Conservation (phyloP, 2,329 filamentous ascomycete genomes). For the Thielaviopsis punctulata region DNA sequence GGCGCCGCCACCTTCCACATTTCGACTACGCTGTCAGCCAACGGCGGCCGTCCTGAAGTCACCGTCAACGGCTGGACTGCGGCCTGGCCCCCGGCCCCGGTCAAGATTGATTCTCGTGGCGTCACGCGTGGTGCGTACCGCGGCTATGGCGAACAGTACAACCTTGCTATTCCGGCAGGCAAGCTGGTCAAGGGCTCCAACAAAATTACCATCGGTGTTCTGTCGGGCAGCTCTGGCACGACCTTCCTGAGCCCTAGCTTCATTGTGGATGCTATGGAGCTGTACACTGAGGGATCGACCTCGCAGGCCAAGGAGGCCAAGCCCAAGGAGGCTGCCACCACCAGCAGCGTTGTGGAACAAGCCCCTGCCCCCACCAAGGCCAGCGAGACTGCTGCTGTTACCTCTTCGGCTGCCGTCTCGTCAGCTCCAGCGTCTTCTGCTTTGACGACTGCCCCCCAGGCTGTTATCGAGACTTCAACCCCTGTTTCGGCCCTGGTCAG, state of each 20-base stretch:
- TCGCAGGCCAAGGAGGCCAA: neutral
- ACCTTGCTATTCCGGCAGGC: conserved; percentile 40
- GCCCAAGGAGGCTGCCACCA: neutral
- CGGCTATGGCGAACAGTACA: conserved; percentile 46
- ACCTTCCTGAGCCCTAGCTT: conserved; percentile 41
- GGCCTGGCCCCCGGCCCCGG: conserved; percentile 33
- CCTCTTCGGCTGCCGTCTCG: neutral
- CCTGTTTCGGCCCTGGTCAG: neutral
- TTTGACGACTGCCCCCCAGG: neutral
- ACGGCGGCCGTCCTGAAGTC: conserved; percentile 38
- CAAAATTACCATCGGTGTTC: conserved; percentile 42
- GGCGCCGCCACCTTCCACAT: conserved; percentile 42
- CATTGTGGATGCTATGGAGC: conserved; percentile 12
- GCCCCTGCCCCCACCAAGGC: too few species aligned
- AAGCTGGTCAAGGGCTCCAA: conserved; percentile 42
- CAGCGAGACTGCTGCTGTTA: neutral
- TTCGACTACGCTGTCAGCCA: conserved; percentile 46
- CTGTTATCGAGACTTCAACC: neutral
- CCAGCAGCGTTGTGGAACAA: neutral
- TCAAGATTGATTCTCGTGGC: conserved; percentile 46
- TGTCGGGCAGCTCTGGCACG: conserved; percentile 39
- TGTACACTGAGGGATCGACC: conserved; percentile 6
- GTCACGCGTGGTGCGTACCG: conserved; percentile 49
- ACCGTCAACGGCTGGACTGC: conserved; percentile 38
- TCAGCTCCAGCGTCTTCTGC: neutral